Conservation (phyloP, 2,329 filamentous ascomycete genomes). For the Graphium sp. region DNA sequence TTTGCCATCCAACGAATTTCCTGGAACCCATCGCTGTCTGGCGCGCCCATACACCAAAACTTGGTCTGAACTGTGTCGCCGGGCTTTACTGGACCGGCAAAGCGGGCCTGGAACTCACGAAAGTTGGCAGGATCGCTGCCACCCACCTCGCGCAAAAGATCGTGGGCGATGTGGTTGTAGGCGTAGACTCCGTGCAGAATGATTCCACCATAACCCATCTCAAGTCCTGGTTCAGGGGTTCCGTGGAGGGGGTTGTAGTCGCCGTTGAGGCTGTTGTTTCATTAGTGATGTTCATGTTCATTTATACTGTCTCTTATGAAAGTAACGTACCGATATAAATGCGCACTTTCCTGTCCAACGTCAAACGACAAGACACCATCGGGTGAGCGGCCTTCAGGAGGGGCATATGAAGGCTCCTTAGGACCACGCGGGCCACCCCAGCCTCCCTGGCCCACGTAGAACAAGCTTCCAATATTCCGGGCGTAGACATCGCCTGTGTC, state of each 20-base stretch:
- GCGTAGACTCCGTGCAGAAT: slow-evolving; percentile 71
- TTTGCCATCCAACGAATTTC: slow-evolving; percentile 2
- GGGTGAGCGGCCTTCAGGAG: slow-evolving; percentile 1
- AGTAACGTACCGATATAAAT: slow-evolving; percentile 4
- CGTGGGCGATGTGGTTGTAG: slow-evolving; percentile 59
- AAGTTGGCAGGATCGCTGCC: slow-evolving; percentile 2
- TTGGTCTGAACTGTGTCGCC: slow-evolving; percentile 3
- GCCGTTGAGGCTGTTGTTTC: slow-evolving; percentile 46
- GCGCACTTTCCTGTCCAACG: slow-evolving; percentile 1
- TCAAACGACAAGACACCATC: slow-evolving; percentile 2
- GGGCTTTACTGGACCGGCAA: slow-evolving; percentile 5
- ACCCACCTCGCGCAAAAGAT: slow-evolving; percentile 20
- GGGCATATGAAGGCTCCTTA: neutral
- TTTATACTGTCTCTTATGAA: neutral
- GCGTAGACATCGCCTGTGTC: slow-evolving; percentile 43
- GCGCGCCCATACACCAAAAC: slow-evolving; percentile 3
- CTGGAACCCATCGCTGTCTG: neutral
- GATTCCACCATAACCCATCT: slow-evolving; percentile 68
- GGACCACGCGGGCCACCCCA: slow-evolving; percentile 20
- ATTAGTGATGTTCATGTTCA: neutral
- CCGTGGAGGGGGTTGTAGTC: slow-evolving; percentile 79
- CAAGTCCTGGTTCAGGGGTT: slow-evolving; percentile 55
- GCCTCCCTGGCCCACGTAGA: slow-evolving; percentile 44
- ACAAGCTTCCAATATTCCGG: slow-evolving; percentile 39
- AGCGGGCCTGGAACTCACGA: slow-evolving; percentile 5